Evolutionary conservation across 129 eudicot genomes (phyloP).

Genomic region (Centrapalus pauciflorus): DNA sequence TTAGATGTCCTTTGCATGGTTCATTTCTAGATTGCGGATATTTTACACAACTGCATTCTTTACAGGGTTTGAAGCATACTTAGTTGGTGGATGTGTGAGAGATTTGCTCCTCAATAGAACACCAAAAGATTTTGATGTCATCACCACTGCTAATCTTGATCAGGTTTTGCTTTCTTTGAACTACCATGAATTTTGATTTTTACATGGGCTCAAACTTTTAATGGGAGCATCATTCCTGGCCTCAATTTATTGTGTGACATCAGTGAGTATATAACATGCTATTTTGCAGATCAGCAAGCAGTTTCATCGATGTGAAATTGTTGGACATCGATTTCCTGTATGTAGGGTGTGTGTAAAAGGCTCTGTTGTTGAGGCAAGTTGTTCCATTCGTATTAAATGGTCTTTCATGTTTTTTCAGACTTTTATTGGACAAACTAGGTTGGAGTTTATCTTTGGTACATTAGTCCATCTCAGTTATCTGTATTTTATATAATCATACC

Average conservation of each 20-base stretch:
- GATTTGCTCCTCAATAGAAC: constrained; percentile 69
- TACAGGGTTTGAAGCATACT: constrained; percentile 84
- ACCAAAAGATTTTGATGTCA: constrained; percentile 91
- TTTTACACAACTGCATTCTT: neutral
- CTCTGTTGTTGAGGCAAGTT: constrained; percentile 64
- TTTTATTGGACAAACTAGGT: neutral
- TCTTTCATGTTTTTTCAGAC: neutral
- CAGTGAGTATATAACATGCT: constrained; percentile 5
- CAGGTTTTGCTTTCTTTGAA: constrained; percentile 40
- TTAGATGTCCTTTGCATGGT: neutral
- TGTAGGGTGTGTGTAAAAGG: constrained; percentile 55
- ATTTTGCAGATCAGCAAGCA: constrained; percentile 42
- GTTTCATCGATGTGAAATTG: constrained; percentile 47
- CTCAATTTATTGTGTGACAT: neutral
- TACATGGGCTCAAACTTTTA: neutral
- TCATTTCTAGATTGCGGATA: neutral
- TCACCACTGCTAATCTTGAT: constrained; percentile 70
- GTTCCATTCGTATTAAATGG: constrained; percentile 6
- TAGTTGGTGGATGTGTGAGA: constrained; percentile 98
- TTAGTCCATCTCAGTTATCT: constrained; percentile 4
- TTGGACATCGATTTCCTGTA: constrained; percentile 76
- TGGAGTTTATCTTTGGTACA: neutral
- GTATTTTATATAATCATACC: constrained; percentile 7
- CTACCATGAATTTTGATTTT: constrained; percentile 2
- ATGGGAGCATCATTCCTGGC: neutral